Base-by-base conservation (phyloP, 2,329 filamentous ascomycete species). In the Curvularia sp. region DNA sequence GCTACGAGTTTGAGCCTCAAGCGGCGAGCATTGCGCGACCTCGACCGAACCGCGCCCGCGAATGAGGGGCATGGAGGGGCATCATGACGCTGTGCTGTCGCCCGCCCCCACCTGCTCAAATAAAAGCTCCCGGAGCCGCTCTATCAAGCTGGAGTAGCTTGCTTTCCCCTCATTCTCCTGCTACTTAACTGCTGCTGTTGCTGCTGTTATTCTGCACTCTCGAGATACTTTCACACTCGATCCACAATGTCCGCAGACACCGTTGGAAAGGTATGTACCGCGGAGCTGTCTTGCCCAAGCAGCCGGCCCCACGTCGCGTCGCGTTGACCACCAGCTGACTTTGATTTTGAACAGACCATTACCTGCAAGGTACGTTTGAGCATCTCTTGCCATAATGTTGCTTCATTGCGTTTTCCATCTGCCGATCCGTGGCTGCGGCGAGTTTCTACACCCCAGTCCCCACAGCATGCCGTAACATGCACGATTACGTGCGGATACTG, bases 281-380 rank as follows among this genome's bases (percentile, higher is more conserved):
- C 30, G 5, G 5, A 47, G 28, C 44, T 20, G 13, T 43, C 13
- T 44, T 20, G 26, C 8, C 41, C 30, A 26, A 20, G 42, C 49
- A 35, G n/a, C 5, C 38, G 28, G 8, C 15, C 33, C 18, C 6
- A 24, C 3, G 20, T 4, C 49, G 48, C 39, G 43, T 39, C 38
- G 48, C 43, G 41, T 47, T 39, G 42, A 49, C 44, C 33, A 22
- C 30, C 15, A 48, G 44, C 64, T 66, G 47, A 66, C 58, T 24
- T 47, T 55, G 12, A n/a, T 28, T 18, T 22, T 9, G 7, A 18
- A 12, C 72, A 97, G 92, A 92, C 91, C 72, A 97, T 97, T 77
- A 96, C 89, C 73, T 97, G 93, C 87, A 94, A 95, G 81, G 84
- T 85, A 96, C 92, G 55, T 92, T 62, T 88, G 92, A 86, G 60